Base-by-base conservation (phyloP, 2,329 filamentous ascomycete genomes). In the Boeremia exigua region DNA sequence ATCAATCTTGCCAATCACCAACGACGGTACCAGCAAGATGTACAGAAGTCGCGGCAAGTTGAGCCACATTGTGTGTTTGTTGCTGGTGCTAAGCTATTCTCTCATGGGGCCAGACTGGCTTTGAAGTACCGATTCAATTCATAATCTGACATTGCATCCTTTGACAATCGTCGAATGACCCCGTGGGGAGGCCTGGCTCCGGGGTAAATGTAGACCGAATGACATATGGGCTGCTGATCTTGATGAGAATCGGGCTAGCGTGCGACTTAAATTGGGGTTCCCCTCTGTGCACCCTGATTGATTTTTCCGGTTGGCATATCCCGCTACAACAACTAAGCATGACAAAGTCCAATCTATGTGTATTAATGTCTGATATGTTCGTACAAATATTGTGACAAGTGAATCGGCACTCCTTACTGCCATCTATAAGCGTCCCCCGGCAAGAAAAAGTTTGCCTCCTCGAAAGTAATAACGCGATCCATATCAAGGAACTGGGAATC, bases 391-490 rank as follows among this genome's bases (percentile, higher is more conserved):
- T 3, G 25, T 23, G 23, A 43, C 38, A 50, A 8, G 7, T 25
- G 14, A 11, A 14, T 14, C 14, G 15, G 9, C 7, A 12, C 17
- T 34, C 5, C 43, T 60, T 40, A 67, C 23, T 68, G 56, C 70
- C 70, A 72, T 38, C 62, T 56, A 39, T 65, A 68, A 4, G 63
- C 63, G 57, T 72, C 69, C 2, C 67, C 68, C 4, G 71, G 71
- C 6, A 73, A 42, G 28, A 67, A 67, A 34, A 74, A 74, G 40
- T 73, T 74, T 12, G 69, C 66, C 33, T 74, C 70, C 34, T 74
- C 71, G 47, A 74, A 74, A 2, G 71, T 74, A 15, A 74, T 74
- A 0, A 74, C 71, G 0, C 71, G 65, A 47, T 74, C 71, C 67
- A 74, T 68, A 23, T 66, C 71, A 25, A 72, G 42, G 32, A 71